These are phyloP conservation scores for Wickerhamomyces queroliae DNA, from an alignment of 805 yeast genomes.

Conservation along the genomic window DNA sequence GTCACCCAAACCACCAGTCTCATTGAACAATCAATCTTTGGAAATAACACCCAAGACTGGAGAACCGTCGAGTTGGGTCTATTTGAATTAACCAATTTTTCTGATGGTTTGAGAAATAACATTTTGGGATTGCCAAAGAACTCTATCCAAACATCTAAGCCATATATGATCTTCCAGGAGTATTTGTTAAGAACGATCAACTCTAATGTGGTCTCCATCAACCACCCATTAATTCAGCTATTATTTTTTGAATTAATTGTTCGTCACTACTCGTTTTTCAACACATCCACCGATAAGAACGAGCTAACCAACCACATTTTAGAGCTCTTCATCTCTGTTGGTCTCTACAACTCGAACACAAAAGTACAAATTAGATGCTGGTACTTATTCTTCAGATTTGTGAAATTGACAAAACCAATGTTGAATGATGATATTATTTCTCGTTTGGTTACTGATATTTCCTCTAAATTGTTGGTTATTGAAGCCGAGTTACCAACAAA, in stretches of 20 bases:
- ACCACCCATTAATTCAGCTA: constrained; percentile 79
- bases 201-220: constrained; percentile 40
- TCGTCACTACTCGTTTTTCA: constrained; percentile 66
- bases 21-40: constrained; percentile 43
- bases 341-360: constrained; percentile 68
- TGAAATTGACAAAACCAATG: constrained; percentile 68
- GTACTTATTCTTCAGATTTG: constrained; percentile 82
- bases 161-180: constrained; percentile 55
- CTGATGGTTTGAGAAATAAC: constrained; percentile 76
- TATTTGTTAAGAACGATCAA: constrained; percentile 48
- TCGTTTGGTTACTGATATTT: constrained; percentile 52
- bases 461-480: constrained; percentile 54
- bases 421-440: constrained; percentile 45
- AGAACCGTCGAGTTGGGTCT: constrained; percentile 81
- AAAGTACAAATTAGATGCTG: constrained; percentile 83
- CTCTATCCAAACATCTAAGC: constrained; percentile 60
- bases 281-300: constrained; percentile 36
- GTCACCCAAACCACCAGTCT: constrained; percentile 55
- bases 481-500: constrained; percentile 45
- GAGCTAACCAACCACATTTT: constrained; percentile 57
- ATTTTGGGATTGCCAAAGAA: constrained; percentile 64
- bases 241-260: constrained; percentile 80
- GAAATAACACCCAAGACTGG: constrained; percentile 48
- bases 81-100: constrained; percentile 70
- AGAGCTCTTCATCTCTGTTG: constrained; percentile 75